Evolutionary conservation across 2,329 filamentous ascomycete genomes (phyloP), one percentile per base, ranked within the genome.

Genomic region (Aspergillus sp.): DNA sequence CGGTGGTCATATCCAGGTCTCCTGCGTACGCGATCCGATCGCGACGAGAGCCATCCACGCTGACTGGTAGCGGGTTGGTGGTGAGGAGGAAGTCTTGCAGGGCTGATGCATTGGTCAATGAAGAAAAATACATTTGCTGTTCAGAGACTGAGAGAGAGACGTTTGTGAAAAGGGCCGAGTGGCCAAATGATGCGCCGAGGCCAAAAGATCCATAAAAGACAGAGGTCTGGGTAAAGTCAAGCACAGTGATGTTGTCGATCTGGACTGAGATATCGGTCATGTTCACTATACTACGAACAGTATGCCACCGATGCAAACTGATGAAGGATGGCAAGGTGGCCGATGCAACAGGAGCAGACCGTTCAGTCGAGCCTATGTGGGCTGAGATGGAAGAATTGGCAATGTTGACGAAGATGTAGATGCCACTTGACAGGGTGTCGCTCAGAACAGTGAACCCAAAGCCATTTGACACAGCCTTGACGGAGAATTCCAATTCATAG

Each of bases 71-170:
- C 3, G 63, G 63, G 42, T 68, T 69, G 8, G 57, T 52, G 6
- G 64, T 65, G 37, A 66, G 55, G 6, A 66, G 50, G 39, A 68
- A 69, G 43, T 68, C 61, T 5, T 50, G 5, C 13, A 68, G 46
- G 35, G 59, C 59, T 4, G 46, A 43, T 2, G 39, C 42, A n/a
- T 66, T 51, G 0, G 49, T 66, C 26, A 66, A 47, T 5, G 53
- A 37, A 6, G 54, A 50, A 5, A 48, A 47, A 40, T 64, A 64
- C 2, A 57, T 52, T 11, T 42, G 8, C 2, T 49, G 56, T 32
- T 39, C 46, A 34, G 6, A 37, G 9, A 33, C 34, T n/a, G 30
- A 19, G 12, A 51, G 28, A 7, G 46, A 51, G 11, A 51, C 34
- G 30, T 49, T 47, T 4, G 39, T 40, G 28, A 44, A 51, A 12